Conservation (phyloP, 257 asterid species). For the Linderniella brevidens region DNA sequence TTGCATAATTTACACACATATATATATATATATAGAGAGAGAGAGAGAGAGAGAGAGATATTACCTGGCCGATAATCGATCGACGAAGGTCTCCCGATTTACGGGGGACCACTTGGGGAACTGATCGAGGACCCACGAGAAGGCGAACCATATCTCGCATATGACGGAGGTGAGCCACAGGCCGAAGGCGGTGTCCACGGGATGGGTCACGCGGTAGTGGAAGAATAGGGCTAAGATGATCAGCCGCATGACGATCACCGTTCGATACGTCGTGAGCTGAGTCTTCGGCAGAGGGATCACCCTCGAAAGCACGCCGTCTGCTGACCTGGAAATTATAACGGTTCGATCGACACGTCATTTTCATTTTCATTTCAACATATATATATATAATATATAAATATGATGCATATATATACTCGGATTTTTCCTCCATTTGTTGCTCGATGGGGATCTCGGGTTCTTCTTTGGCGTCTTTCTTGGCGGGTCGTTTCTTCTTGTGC, state of each 20-base stretch:
- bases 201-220: constrained; percentile 83
- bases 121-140: constrained; percentile 96
- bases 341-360: background rate
- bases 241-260: constrained; percentile 60
- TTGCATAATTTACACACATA: too few relatives aligned
- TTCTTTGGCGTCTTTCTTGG: constrained; percentile 31
- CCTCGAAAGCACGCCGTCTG: constrained; percentile 59
- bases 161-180: constrained; percentile 91
- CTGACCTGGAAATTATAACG: constrained; percentile 49
- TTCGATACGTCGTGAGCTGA: constrained; percentile 60
- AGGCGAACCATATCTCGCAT: constrained; percentile 96
- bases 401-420: constrained; percentile 32
- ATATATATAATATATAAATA: too few relatives aligned
- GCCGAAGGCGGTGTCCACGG: constrained; percentile 78
- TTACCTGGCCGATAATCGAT: constrained; percentile 77
- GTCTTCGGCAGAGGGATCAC: constrained; percentile 58
- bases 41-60: too few relatives aligned
- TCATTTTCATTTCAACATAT: too few relatives aligned
- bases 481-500: constrained; percentile 44
- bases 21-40: too few relatives aligned
- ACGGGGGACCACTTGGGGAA: constrained; percentile 94
- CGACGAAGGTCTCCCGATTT: constrained; percentile 59
- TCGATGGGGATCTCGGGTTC: constrained; percentile 31
- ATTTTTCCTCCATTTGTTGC: constrained; percentile 69
- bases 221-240: constrained; percentile 61